Evolutionary conservation across 768 basidiomycete genomes (phyloP), one percentile per base, ranked within the genome.

Genomic region (Tulasnella sp.): DNA sequence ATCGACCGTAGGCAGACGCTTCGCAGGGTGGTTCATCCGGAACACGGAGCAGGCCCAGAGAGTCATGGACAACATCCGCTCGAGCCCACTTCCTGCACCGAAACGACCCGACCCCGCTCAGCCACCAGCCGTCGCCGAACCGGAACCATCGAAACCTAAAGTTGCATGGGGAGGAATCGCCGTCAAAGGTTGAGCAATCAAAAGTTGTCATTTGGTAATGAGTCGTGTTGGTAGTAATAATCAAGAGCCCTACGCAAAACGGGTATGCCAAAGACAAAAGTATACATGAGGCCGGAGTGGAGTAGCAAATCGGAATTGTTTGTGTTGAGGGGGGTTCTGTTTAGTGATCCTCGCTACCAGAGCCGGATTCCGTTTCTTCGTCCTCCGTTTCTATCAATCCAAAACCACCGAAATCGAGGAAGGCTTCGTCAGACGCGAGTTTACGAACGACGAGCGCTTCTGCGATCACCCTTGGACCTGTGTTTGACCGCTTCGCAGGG

Each of bases 1-100:
- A 69, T 91, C 90, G 19, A 96, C 90, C 0, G 82, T 94, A 17
- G 91, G 92, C 14, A 74, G 94, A 43, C 82, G 91, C 48, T 97
- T 90, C 69, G 94, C 91, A 2, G 89, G 91, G 36, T 96, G 91
- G 88, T 97, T 97, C 72, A 93, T 97, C 71, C 84, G 91, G 63
- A 90, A 93, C 69, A 88, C 90, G 4, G 92, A 96, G 69, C 81
- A 91, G 63, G 83, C 91, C 23, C 86, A 90, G 65, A 79, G 87
- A 62, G 86, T 93, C 56, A 75, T 83, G 60, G 90, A 93, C 64
- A 83, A 83, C 59, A 73, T 96, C 62, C 82, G 75, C 61, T 70
- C 72, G 40, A 71, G 72, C 32, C 79, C 82, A 29, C 67, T 83
- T 9, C 81, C 81, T 15, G 61, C 66, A 40, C 25, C 64, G 9